Evolutionary conservation across 208 protist genomes (phyloP).

Genomic region (Lotmaria passim): DNA sequence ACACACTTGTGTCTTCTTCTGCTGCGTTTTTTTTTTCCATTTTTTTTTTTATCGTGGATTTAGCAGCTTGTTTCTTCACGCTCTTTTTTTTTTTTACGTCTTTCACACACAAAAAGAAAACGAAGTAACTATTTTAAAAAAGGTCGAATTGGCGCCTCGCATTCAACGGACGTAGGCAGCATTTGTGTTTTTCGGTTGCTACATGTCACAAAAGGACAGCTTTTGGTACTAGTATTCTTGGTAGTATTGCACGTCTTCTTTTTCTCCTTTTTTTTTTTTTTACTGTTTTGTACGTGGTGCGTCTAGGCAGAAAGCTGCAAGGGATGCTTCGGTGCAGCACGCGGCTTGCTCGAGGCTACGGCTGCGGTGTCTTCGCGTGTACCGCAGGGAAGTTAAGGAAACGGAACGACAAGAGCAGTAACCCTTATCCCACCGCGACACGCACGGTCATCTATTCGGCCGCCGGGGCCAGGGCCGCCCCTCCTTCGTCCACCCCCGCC

Average conservation of each 20-base stretch:
- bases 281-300: background rate
- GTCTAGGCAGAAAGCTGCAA: background rate
- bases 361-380: slow-evolving; percentile 29
- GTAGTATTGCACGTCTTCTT: no score
- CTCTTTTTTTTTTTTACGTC: slow-evolving; percentile 9
- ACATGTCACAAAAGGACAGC: no score
- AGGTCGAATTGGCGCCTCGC: no score
- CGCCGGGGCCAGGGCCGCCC: background rate
- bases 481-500: background rate
- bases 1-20: no score
- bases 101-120: no score
- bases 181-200: no score
- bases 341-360: slow-evolving; percentile 27
- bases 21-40: slow-evolving; percentile 6
- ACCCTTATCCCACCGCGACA: slow-evolving; percentile 46
- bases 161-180: no score
- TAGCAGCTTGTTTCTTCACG: slow-evolving; percentile 4
- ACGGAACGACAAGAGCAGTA: slow-evolving; percentile 49
- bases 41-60: slow-evolving; percentile 13
- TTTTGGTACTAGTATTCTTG: no score
- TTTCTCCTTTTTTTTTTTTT: slow-evolving; percentile 9
- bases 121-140: no score
- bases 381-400: slow-evolving; percentile 35
- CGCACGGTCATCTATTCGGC: slow-evolving; percentile 62
- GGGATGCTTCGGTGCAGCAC: slow-evolving; percentile 34